phyloP scores from a whole-genome alignment of 805 yeast species.

The Myxozyma vanderwaltii region DNA sequence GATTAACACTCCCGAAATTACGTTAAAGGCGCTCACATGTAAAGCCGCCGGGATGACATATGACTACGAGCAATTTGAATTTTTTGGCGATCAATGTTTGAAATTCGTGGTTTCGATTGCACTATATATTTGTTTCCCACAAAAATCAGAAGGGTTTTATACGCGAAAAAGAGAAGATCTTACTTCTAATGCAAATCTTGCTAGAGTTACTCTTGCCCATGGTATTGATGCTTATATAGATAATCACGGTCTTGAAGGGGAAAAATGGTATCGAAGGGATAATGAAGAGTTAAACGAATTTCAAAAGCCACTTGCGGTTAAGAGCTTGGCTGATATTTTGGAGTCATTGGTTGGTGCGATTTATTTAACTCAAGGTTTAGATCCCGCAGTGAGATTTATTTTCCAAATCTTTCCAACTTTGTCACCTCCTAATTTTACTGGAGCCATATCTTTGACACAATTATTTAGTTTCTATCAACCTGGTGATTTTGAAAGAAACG shows the following conservation, averaged over 20 bases:
- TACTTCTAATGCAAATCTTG: background rate
- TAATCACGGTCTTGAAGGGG: background rate
- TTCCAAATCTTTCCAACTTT: background rate
- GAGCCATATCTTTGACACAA: background rate
- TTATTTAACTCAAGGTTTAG: background rate
- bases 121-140: background rate
- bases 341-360: conserved; percentile 4
- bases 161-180: background rate
- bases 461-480: background rate
- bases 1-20: background rate
- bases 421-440: background rate
- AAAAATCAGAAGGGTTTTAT: background rate
- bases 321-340: background rate
- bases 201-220: background rate
- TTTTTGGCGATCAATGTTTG: conserved; percentile 20
- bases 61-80: conserved; percentile 25
- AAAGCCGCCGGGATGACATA: background rate
- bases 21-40: background rate
- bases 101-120: conserved; percentile 2
- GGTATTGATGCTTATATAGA: background rate
- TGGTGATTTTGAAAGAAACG: background rate
- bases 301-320: background rate
- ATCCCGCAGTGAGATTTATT: background rate
- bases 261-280: background rate
- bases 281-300: background rate